phyloP scores from a whole-genome alignment of 164 flowering plant species.

The Protea cynaroides region DNA sequence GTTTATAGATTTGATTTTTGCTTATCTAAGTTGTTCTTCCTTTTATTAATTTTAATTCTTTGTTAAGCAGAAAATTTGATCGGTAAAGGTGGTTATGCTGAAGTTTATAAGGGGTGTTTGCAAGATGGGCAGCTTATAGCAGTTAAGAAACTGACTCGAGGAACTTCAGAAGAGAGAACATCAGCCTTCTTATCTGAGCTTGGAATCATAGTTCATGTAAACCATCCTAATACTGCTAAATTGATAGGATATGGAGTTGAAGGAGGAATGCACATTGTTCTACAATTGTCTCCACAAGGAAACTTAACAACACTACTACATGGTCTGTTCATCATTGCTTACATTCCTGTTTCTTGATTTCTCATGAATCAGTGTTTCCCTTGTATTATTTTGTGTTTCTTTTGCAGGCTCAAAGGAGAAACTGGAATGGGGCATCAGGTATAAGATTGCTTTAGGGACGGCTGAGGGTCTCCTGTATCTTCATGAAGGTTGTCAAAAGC shows the following conservation, averaged over 20 bases:
- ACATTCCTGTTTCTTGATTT: neutral
- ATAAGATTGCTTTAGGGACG: slow-evolving; percentile 70
- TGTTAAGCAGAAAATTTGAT: slow-evolving; percentile 54
- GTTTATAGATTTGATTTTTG: too few relatives aligned
- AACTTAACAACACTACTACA: slow-evolving; percentile 72
- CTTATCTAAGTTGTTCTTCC: neutral
- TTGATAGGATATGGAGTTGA: slow-evolving; percentile 87
- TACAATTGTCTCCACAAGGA: slow-evolving; percentile 81
- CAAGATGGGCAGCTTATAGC: slow-evolving; percentile 66
- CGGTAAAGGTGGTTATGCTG: slow-evolving; percentile 93
- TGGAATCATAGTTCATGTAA: slow-evolving; percentile 86
- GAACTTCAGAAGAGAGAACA: slow-evolving; percentile 66
- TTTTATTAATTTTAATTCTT: too few relatives aligned
- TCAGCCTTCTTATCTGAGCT: slow-evolving; percentile 81
- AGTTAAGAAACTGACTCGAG: slow-evolving; percentile 62
- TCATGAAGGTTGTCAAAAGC: slow-evolving; percentile 76
- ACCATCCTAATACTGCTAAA: slow-evolving; percentile 84
- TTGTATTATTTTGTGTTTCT: neutral
- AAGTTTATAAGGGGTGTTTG: slow-evolving; percentile 78
- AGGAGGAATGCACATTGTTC: slow-evolving; percentile 94
- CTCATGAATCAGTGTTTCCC: neutral
- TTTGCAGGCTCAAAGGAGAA: slow-evolving; percentile 50
- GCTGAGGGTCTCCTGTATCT: slow-evolving; percentile 85
- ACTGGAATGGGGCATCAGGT: slow-evolving; percentile 59
- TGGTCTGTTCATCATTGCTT: slow-evolving; percentile 35